Evolutionary conservation across 805 yeast genomes (phyloP).

Genomic region (Sugiyamaella lignohabitans): DNA sequence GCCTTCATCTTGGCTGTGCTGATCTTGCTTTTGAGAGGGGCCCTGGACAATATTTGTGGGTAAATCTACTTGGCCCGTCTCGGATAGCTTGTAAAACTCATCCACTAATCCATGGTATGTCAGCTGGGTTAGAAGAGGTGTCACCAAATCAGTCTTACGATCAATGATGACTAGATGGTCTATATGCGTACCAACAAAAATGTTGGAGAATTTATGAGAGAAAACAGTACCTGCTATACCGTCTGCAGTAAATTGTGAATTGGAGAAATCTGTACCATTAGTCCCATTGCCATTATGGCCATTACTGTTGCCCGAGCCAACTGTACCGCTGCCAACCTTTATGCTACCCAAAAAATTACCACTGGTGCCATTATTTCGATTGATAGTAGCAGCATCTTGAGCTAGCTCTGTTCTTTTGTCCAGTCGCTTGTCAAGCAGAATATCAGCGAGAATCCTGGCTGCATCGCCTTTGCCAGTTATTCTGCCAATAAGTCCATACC

Average conservation of each 20-base stretch:
- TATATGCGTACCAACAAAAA: constrained; percentile 28
- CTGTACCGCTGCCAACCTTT: constrained; percentile 18
- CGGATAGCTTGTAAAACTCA: constrained; percentile 51
- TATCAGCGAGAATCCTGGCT: constrained; percentile 43
- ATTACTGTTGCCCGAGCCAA: not conserved
- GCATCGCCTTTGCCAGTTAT: constrained; percentile 54
- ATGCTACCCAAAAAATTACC: constrained; percentile 30
- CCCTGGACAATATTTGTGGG: constrained; percentile 23
- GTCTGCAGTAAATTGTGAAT: not conserved
- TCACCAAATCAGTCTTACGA: constrained; percentile 64
- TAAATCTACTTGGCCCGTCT: constrained; percentile 30
- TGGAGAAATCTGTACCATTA: not conserved
- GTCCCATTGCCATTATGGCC: not conserved
- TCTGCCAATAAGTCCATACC: constrained; percentile 45
- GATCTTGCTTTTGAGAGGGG: constrained; percentile 1
- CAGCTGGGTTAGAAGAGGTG: constrained; percentile 68
- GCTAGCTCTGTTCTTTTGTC: constrained; percentile 28
- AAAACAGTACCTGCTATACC: constrained; percentile 3
- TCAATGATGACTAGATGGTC: constrained; percentile 73
- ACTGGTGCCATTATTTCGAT: constrained; percentile 22
- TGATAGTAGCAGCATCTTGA: not conserved
- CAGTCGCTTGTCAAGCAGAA: constrained; percentile 29
- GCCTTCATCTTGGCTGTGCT: not conserved
- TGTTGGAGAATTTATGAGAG: constrained; percentile 27
- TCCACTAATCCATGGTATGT: constrained; percentile 79